Percentiles rank a stretch among this genome's conserved stretches.
These are phyloP conservation scores for Scleromitrula shiraiana DNA, from an alignment of 2,329 filamentous ascomycete species.

Conservation along the genomic window DNA sequence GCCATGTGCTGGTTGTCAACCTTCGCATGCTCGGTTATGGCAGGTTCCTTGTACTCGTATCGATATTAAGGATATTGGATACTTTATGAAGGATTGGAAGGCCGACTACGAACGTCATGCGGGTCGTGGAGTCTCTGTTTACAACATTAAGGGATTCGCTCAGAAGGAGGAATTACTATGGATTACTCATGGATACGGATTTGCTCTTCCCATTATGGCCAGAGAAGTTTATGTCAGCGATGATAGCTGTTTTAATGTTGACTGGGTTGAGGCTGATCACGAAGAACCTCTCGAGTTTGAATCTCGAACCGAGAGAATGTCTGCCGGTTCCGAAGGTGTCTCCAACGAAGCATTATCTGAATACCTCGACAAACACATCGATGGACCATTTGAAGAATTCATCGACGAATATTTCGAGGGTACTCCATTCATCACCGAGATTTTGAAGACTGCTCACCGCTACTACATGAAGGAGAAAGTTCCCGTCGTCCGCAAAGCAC, in stretches of 20 bases:
- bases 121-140: constrained; percentile 78
- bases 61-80: constrained; percentile 96
- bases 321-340: constrained; percentile 82
- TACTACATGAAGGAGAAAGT: constrained; percentile 85
- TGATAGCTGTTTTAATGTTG: constrained; percentile 84
- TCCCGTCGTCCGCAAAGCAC: constrained; percentile 84
- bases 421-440: constrained; percentile 89
- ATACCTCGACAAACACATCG: constrained; percentile 92
- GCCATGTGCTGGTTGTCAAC: constrained; percentile 90
- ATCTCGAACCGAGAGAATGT: constrained; percentile 78
- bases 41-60: constrained; percentile 96
- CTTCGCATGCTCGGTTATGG: constrained; percentile 91
- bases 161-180: constrained; percentile 66
- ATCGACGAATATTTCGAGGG: constrained; percentile 95
- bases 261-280: constrained; percentile 82
- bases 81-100: constrained; percentile 99
- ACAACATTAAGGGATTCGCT: constrained; percentile 83
- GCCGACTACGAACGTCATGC: constrained; percentile 91
- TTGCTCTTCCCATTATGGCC: constrained; percentile 85
- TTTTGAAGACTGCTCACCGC: constrained; percentile 90
- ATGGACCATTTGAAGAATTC: constrained; percentile 84
- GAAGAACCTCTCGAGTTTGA: constrained; percentile 75
- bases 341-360: constrained; percentile 74
- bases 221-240: constrained; percentile 90
- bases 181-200: constrained; percentile 94